phyloP scores from a whole-genome alignment of 495 filamentous ascomycete species.

The Aspergillus mulundensis region DNA sequence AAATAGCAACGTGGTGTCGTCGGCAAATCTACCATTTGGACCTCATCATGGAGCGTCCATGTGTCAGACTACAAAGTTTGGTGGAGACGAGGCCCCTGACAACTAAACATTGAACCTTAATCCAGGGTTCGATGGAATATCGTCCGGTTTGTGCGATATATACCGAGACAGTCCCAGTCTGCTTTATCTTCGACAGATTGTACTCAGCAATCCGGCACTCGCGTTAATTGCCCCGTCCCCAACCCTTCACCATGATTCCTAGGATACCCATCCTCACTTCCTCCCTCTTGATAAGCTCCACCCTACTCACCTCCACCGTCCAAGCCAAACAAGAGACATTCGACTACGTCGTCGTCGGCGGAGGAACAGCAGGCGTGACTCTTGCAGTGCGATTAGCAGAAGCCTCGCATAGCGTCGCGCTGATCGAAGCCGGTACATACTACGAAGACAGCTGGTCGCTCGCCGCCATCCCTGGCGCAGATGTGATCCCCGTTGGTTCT shows the following conservation, averaged over 20 bases:
- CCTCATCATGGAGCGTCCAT: too few species aligned
- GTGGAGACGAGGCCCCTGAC: too few species aligned
- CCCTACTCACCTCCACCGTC: neutral
- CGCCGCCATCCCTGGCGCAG: conserved; percentile 45
- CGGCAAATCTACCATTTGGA: too few species aligned
- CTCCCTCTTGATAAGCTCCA: neutral
- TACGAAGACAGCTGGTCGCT: conserved; percentile 46
- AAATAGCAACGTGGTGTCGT: too few species aligned
- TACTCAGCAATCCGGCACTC: too few species aligned
- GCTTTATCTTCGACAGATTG: too few species aligned
- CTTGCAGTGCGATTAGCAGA: conserved; percentile 44
- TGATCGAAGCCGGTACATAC: conserved; percentile 57
- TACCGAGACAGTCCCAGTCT: too few species aligned
- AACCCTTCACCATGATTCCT: neutral
- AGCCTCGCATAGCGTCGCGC: conserved; percentile 31
- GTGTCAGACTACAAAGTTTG: too few species aligned
- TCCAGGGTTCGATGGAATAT: too few species aligned
- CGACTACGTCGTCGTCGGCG: conserved; percentile 52
- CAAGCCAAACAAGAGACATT: conserved; percentile 20
- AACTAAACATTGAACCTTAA: too few species aligned
- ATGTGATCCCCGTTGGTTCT: conserved; percentile 29
- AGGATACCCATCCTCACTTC: neutral
- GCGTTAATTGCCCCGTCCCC: too few species aligned
- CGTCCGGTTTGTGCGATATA: too few species aligned
- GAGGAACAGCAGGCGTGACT: conserved; percentile 49